phyloP scores from a whole-genome alignment of 441 rosid species.

The Adansonia grandidieri region DNA sequence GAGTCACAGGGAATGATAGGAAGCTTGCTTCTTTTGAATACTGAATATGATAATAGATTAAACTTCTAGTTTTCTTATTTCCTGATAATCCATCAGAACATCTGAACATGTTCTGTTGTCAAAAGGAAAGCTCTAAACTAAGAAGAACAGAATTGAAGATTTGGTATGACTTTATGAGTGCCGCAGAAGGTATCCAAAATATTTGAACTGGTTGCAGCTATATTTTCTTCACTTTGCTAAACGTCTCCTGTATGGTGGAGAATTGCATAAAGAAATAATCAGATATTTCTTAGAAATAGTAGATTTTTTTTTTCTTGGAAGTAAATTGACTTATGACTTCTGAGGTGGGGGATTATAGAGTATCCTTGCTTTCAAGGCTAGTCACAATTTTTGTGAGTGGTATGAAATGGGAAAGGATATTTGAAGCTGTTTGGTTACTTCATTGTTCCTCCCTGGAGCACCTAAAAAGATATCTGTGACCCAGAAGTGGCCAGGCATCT shows the following conservation, averaged over 20 bases:
- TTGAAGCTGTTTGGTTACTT: neutral
- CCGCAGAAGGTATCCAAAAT: neutral
- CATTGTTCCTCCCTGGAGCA: neutral
- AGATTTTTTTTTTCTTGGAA: neutral
- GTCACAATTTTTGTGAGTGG: neutral
- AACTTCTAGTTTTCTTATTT: neutral
- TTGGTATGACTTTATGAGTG: neutral
- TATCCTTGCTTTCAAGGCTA: neutral
- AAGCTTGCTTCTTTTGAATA: slow-evolving; percentile 4
- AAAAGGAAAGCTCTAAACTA: slow-evolving; percentile 8
- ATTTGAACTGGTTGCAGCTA: neutral
- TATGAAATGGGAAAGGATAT: neutral
- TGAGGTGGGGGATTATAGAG: neutral
- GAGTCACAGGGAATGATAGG: neutral
- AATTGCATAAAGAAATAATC: neutral
- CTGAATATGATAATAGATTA: neutral
- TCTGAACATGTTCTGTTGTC: neutral
- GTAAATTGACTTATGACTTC: neutral
- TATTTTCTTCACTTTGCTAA: neutral
- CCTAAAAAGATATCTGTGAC: neutral
- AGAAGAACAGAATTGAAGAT: neutral
- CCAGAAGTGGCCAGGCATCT: neutral
- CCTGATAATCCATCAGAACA: neutral
- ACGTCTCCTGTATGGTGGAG: neutral
- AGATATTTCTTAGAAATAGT: neutral